Evolutionary conservation across 176 grass and related monocot genomes (phyloP), one percentile per base, ranked within the genome.

Genomic region (Canna indica): DNA sequence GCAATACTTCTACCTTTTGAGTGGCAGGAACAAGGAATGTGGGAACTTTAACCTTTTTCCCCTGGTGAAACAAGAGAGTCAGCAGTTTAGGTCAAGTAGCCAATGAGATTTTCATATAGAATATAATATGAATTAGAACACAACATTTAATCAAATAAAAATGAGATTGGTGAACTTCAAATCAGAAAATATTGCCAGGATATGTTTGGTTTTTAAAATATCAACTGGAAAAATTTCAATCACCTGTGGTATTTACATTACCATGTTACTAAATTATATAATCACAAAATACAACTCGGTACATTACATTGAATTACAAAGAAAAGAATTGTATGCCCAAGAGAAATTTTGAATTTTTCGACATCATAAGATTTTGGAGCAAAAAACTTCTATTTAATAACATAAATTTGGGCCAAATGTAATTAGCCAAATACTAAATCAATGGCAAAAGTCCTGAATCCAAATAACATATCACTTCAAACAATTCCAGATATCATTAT

Each of bases 1-100:
- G 63, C 22, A 7, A 76, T 34, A 36, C 25, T 67, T 60, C 75
- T 77, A 97, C 94, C 89, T 97, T 97, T 53, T 97, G 94, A 4
- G 94, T 97, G n/a, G 89, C 86, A 58, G 94, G 94, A 29, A 92
- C 94, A 31, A 92, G 94, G 82, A 97, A 97, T 70, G 88, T 92
- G 28, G 94, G 86, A 70, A 97, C 94, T 74, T 87, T 97, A 60
- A 90, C 94, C 86, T 90, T 90, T 64, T 84, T 78, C 1, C 86
- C 94, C 93, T 96, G 81, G 36, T 79, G 69, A 81, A 73, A 80
- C 69, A 33, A 70, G 17, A 47, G 64, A 53, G 32, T n/a, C 67
- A 44, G 38, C 42, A 79, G 15, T 50, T 35, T 3, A 69, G 27
- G 5, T 38, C 34, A 66, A 66, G 18, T 38, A 66, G 63, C 24